These are phyloP conservation scores for Yarrowia keelungensis DNA, from an alignment of 805 yeast species.

Conservation along the genomic window DNA sequence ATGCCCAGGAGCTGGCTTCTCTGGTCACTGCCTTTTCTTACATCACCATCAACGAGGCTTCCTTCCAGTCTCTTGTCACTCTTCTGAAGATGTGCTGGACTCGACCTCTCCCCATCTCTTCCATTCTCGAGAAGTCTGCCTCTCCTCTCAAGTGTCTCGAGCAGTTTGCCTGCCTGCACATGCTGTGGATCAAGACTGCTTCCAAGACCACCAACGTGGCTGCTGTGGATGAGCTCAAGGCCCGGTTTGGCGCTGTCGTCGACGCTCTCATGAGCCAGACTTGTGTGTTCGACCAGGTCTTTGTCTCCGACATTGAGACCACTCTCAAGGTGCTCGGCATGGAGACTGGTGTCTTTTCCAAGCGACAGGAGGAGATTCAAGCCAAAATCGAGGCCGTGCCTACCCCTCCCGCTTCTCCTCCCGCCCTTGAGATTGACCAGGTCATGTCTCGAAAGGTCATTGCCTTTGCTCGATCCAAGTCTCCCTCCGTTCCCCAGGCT, in stretches of 20 bases:
- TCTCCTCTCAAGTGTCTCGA: slow-evolving; percentile 25
- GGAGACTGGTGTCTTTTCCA: slow-evolving; percentile 11
- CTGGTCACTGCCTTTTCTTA: slow-evolving; percentile 14
- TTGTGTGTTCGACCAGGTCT: slow-evolving; percentile 16
- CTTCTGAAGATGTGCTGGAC: slow-evolving; percentile 8
- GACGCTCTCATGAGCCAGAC: slow-evolving; percentile 33
- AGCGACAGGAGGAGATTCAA: slow-evolving; percentile 20
- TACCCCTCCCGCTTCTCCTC: slow-evolving; percentile 16
- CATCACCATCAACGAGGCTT: not conserved
- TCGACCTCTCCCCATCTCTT: slow-evolving; percentile 9
- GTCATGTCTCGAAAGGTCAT: slow-evolving; percentile 15
- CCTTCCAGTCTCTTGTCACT: not conserved
- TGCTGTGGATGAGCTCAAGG: slow-evolving; percentile 33
- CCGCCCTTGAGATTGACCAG: slow-evolving; percentile 4
- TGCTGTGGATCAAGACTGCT: slow-evolving; percentile 35
- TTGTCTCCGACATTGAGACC: slow-evolving; percentile 23
- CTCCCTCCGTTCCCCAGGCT: slow-evolving; percentile 21
- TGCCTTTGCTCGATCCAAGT: slow-evolving; percentile 23
- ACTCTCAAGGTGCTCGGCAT: slow-evolving; percentile 30
- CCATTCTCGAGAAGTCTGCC: slow-evolving; percentile 4
- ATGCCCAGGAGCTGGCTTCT: slow-evolving; percentile 29
- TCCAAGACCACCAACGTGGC: slow-evolving; percentile 33
- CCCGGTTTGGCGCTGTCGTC: slow-evolving; percentile 27
- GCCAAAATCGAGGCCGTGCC: slow-evolving; percentile 8
- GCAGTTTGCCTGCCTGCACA: slow-evolving; percentile 29